phyloP scores from a whole-genome alignment of 2,329 filamentous ascomycete genomes.

The Teratosphaeria epicoccoides region DNA sequence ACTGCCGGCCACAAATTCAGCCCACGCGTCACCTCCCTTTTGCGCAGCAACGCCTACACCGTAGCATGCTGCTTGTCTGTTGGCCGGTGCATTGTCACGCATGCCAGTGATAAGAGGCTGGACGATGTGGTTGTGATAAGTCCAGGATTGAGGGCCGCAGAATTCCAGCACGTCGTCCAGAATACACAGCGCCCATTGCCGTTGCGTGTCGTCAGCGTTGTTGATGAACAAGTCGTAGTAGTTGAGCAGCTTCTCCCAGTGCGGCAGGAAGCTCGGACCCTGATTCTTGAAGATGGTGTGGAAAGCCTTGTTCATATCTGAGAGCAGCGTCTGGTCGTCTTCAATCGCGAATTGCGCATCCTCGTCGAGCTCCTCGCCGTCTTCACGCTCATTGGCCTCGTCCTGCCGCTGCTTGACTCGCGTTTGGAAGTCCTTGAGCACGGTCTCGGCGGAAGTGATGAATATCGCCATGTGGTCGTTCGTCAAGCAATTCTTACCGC shows the following conservation, averaged over 20 bases:
- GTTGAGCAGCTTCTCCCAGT: slow-evolving; percentile 75
- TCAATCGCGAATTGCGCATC: slow-evolving; percentile 86
- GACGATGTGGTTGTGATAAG: slow-evolving; percentile 76
- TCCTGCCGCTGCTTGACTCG: slow-evolving; percentile 76
- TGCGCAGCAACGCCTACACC: slow-evolving; percentile 93
- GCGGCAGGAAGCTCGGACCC: slow-evolving; percentile 67
- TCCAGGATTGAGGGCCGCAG: slow-evolving; percentile 78
- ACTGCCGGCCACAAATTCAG: slow-evolving; percentile 71
- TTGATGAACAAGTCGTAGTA: slow-evolving; percentile 81
- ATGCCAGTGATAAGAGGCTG: slow-evolving; percentile 80
- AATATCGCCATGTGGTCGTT: slow-evolving; percentile 73
- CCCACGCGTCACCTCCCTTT: slow-evolving; percentile 77
- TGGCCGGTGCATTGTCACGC: slow-evolving; percentile 74
- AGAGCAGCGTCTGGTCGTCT: slow-evolving; percentile 90
- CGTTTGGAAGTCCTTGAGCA: slow-evolving; percentile 84
- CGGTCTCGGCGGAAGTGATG: slow-evolving; percentile 73
- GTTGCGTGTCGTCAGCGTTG: slow-evolving; percentile 79
- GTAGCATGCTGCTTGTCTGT: slow-evolving; percentile 90
- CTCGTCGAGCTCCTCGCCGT: slow-evolving; percentile 62
- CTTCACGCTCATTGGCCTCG: slow-evolving; percentile 73
- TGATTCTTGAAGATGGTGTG: slow-evolving; percentile 99
- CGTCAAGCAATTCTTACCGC: slow-evolving; percentile 73
- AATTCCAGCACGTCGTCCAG: slow-evolving; percentile 98
- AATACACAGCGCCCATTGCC: slow-evolving; percentile 98
- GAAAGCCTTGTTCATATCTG: slow-evolving; percentile 99